Evolutionary conservation across 768 basidiomycete genomes (phyloP), one percentile per base, ranked within the genome.

Genomic region (Lentinula edodes): DNA sequence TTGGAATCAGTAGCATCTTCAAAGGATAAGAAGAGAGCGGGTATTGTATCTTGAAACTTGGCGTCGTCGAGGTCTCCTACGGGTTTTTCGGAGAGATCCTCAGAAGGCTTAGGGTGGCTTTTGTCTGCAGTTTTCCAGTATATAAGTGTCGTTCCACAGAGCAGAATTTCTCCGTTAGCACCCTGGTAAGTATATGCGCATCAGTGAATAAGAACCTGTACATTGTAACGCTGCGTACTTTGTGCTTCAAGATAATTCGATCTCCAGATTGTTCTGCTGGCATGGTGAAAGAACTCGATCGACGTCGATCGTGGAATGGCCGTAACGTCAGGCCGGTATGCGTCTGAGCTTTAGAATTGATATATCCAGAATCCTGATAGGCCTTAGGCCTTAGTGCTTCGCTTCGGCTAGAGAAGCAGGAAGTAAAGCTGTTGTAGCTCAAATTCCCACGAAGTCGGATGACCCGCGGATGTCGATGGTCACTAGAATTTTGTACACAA

Each of bases 111-210:
- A 7, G 73, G 65, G 53, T 72, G 64, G 20, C 67, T 62, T 42
- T 64, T 66, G 38, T 78, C 78, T 3, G 76, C 72, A 6, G 83
- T 75, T 71, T 86, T 90, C 94, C 94, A 98, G 0, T 94, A 95
- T 46, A 88, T 82, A 16, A 98, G 80, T 0, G 91, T 92, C 0
- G 94, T 94, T 6, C 95, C 95, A 67, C 90, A 96, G 35, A 89
- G 74, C 7, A 92, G 78, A 42, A 93, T 76, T 66, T 86, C 82
- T 5, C 73, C 83, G 6, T 79, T 81, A 13, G 89, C 70, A n/a
- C 89, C 90, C 89, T 92, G 62, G 45, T 9, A 18, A 63, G 45
- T 9, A 36, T 9, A 23, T 18, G 6, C 28, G 20, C 1, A 60
- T 46, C 42, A 50, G 54, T 35, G 23, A 43, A 57, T 51, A 42